Percentiles rank a stretch among this genome's conserved stretches.
Conservation (phyloP, 83 land plant genomes). For the Picea engelmannii region DNA sequence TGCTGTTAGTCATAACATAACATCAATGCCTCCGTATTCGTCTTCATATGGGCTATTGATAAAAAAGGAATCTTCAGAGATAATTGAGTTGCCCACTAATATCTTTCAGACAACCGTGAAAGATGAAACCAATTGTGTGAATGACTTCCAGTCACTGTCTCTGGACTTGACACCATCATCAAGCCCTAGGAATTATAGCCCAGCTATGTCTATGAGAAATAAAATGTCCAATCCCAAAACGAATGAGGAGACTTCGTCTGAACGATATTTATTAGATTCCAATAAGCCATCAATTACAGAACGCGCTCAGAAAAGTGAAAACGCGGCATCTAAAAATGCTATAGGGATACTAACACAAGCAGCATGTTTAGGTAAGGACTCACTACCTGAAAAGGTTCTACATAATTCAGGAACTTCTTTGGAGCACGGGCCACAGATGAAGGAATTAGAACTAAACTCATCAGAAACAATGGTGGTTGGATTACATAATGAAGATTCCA, state of each 20-base stretch:
- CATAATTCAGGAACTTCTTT: neutral
- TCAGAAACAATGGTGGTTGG: neutral
- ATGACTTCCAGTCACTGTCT: neutral
- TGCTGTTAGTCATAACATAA: neutral
- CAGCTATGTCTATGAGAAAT: neutral
- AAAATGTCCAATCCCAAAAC: neutral
- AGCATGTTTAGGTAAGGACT: neutral
- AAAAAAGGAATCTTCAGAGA: neutral
- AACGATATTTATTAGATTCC: no score
- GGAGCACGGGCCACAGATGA: no score
- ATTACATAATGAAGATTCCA: neutral
- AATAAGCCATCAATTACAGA: neutral
- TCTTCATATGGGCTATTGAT: neutral
- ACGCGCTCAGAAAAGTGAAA: no score
- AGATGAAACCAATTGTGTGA: neutral
- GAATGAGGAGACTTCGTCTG: neutral
- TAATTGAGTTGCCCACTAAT: neutral
- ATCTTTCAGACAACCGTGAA: neutral
- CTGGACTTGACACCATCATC: neutral
- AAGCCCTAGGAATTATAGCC: neutral
- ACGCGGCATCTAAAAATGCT: no score
- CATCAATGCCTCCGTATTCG: neutral
- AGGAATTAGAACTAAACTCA: neutral
- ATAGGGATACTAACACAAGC: no score
- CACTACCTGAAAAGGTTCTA: neutral